These are phyloP conservation scores for Tephrocybe rancida DNA, from an alignment of 768 basidiomycete genomes.

Conservation along the genomic window DNA sequence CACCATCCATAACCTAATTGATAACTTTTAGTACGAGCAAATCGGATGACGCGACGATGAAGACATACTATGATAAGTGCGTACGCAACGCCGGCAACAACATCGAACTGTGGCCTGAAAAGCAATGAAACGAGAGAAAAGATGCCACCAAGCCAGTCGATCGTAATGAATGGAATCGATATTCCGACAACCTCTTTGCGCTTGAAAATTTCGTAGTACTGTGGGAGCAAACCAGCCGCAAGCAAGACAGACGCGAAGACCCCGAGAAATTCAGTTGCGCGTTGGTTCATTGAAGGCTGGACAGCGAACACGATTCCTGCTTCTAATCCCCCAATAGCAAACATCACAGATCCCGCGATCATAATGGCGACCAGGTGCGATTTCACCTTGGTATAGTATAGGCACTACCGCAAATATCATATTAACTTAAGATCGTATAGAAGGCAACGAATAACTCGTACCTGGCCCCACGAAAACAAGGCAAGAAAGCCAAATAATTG, in stretches of 20 bases:
- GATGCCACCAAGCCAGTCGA: conserved; percentile 72
- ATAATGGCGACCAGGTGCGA: conserved; percentile 34
- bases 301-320: conserved; percentile 60
- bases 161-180: conserved; percentile 64
- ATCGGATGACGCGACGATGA: background rate
- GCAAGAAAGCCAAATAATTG: conserved; percentile 64
- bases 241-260: conserved; percentile 62
- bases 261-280: conserved; percentile 56
- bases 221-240: conserved; percentile 51
- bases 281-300: conserved; percentile 40
- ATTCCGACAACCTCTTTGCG: conserved; percentile 67
- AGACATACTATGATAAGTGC: conserved; percentile 58
- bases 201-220: conserved; percentile 78
- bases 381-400: conserved; percentile 57
- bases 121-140: conserved; percentile 70
- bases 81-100: conserved; percentile 64
- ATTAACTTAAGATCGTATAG: conserved; percentile 3
- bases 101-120: conserved; percentile 65
- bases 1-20: conserved; percentile 59
- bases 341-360: conserved; percentile 39
- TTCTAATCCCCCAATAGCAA: conserved; percentile 59
- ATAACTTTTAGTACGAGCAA: background rate
- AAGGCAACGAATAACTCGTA: conserved; percentile 26
- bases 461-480: conserved; percentile 69
- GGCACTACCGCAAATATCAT: conserved; percentile 50